Evolutionary conservation across 768 basidiomycete species (phyloP).

Genomic region (Neoboletus brunneissimus): DNA sequence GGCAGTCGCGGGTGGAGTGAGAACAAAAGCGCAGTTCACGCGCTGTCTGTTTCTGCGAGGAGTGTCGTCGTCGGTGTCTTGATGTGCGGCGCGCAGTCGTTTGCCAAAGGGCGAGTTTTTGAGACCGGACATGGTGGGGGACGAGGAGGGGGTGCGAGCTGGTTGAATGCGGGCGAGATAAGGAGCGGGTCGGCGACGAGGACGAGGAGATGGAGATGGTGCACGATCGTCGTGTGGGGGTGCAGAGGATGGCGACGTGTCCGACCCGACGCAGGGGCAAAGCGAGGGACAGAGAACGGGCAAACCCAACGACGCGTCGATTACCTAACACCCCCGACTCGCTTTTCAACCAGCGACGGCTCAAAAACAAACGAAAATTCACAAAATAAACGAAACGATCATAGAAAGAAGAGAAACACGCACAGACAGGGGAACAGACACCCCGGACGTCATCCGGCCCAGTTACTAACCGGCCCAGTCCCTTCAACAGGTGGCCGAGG

Average conservation of each 20-base stretch:
- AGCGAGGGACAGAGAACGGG: constrained; percentile 18
- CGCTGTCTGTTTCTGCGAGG: constrained; percentile 52
- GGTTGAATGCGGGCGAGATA: neutral
- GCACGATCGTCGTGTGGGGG: constrained; percentile 1
- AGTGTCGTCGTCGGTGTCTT: constrained; percentile 53
- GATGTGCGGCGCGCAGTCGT: constrained; percentile 69
- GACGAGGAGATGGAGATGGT: neutral
- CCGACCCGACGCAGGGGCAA: constrained; percentile 26
- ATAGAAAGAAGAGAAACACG: neutral
- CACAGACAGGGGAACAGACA: neutral
- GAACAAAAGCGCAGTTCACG: constrained; percentile 53
- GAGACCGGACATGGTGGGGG: constrained; percentile 59
- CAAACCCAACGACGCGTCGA: constrained; percentile 31
- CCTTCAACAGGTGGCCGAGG: neutral
- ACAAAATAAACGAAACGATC: neutral
- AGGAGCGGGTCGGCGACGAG: neutral
- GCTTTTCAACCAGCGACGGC: constrained; percentile 28
- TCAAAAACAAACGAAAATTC: constrained; percentile 5
- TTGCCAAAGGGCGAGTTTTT: constrained; percentile 86
- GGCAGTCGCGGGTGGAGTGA: constrained; percentile 31
- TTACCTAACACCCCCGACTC: constrained; percentile 25
- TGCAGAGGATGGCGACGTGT: constrained; percentile 4
- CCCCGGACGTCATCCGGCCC: neutral
- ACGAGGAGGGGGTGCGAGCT: neutral
- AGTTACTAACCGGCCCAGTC: constrained; percentile 16